A percentile compares a stretch with the other conserved stretches of the same genome.
Conservation (phyloP, 208 protist species). For the Leishmania aethiopica region DNA sequence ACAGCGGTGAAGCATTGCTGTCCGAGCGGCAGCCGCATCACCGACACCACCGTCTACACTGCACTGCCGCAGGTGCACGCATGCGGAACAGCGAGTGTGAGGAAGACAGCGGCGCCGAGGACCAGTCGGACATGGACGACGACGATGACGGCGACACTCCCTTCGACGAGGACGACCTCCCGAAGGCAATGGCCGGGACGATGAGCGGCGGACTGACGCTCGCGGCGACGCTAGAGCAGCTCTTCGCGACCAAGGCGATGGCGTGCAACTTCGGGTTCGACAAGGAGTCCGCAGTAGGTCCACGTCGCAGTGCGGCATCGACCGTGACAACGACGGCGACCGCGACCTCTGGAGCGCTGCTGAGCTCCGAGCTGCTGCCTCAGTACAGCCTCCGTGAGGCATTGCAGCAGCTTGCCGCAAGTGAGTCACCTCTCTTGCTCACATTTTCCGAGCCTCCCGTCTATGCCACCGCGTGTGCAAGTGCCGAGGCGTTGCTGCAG, state of each 20-base stretch:
- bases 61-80: background rate
- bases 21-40: constrained; percentile 12
- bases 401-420: constrained; percentile 14
- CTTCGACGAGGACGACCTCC: constrained; percentile 15
- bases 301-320: constrained; percentile 17
- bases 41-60: background rate
- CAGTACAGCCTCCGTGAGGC: constrained; percentile 18
- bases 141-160: background rate
- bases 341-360: constrained; percentile 7
- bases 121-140: background rate
- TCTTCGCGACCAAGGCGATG: constrained; percentile 5
- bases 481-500: constrained; percentile 21
- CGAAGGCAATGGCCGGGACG: constrained; percentile 12
- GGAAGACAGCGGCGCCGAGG: constrained; percentile 2
- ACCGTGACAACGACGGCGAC: constrained; percentile 14
- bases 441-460: constrained; percentile 33
- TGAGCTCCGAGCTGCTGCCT: constrained; percentile 14
- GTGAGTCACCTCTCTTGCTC: constrained; percentile 27
- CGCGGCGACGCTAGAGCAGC: constrained; percentile 29
- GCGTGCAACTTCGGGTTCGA: background rate
- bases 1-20: constrained; percentile 23
- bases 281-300: background rate
- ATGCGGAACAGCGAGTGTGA: background rate
- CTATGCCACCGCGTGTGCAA: constrained; percentile 24
- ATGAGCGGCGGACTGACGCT: background rate